Evolutionary conservation across 148 eudicot species (phyloP).

Genomic region (Linanthus parryae): DNA sequence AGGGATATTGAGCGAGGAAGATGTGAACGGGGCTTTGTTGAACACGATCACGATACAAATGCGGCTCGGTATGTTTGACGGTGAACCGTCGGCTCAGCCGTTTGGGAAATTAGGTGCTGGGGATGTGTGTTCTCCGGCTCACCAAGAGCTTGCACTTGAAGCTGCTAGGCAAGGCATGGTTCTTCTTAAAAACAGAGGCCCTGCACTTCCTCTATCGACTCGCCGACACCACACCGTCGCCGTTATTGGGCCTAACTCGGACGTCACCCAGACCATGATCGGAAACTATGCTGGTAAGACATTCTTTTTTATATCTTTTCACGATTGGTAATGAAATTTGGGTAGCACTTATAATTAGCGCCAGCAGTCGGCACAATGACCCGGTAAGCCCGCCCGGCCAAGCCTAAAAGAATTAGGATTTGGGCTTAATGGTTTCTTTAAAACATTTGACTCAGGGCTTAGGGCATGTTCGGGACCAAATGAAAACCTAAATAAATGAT

Average conservation of each 20-base stretch:
- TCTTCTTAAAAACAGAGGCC: constrained; percentile 58
- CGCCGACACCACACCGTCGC: constrained; percentile 53
- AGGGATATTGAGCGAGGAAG: constrained; percentile 51
- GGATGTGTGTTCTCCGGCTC: constrained; percentile 65
- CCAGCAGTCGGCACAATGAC: too few species aligned
- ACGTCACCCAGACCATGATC: constrained; percentile 68
- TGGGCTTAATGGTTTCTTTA: too few species aligned
- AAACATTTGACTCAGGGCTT: too few species aligned
- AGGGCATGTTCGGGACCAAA: too few species aligned
- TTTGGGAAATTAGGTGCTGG: constrained; percentile 65
- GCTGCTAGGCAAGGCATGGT: constrained; percentile 90
- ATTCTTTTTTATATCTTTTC: background rate
- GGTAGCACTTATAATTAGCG: too few species aligned
- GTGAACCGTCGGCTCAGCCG: constrained; percentile 59
- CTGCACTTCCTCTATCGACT: constrained; percentile 56
- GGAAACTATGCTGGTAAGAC: constrained; percentile 83
- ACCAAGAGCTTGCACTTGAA: constrained; percentile 71
- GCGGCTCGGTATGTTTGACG: constrained; percentile 92
- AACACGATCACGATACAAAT: constrained; percentile 69
- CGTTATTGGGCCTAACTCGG: constrained; percentile 83
- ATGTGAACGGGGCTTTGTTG: constrained; percentile 45
- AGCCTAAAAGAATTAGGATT: too few species aligned
- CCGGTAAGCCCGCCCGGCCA: too few species aligned
- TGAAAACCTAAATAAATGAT: too few species aligned
- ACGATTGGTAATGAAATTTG: too few species aligned